Conservation (phyloP, 352 stramenopile species). For the Phytophthora brassicae region DNA sequence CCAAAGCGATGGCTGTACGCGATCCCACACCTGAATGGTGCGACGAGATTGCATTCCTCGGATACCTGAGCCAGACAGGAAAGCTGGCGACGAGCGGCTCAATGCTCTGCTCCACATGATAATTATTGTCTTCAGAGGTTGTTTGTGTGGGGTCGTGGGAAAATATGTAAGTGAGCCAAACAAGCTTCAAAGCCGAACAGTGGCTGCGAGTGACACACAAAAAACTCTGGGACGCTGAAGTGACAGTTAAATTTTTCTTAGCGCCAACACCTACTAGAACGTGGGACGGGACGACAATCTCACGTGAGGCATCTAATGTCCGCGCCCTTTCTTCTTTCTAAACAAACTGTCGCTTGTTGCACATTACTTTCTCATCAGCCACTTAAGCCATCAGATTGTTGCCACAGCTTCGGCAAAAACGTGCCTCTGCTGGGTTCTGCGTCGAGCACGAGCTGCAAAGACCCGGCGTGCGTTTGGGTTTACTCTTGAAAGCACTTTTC, state of each 20-base stretch:
- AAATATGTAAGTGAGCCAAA: constrained; percentile 18
- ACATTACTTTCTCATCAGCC: constrained; percentile 20
- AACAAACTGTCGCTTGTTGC: constrained; percentile 31
- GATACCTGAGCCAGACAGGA: not conserved
- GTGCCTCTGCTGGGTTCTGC: constrained; percentile 72
- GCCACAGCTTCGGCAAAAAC: constrained; percentile 80
- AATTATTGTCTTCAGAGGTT: not conserved
- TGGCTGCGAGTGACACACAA: constrained; percentile 1
- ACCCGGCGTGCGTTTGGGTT: constrained; percentile 41
- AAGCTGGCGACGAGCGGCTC: not conserved
- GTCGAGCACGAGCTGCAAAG: constrained; percentile 73
- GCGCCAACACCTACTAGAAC: constrained; percentile 28
- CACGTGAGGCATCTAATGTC: too few relatives aligned
- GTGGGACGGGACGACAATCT: constrained; percentile 17
- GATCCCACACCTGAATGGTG: constrained; percentile 43
- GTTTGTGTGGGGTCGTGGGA: not conserved
- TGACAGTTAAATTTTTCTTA: constrained; percentile 36
- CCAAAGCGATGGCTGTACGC: constrained; percentile 50
- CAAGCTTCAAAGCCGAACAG: too few relatives aligned
- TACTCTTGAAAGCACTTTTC: constrained; percentile 31
- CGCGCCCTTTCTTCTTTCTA: constrained; percentile 31
- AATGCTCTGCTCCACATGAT: constrained; percentile 19
- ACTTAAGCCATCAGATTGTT: constrained; percentile 69
- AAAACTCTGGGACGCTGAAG: constrained; percentile 19
- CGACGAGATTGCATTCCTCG: constrained; percentile 29